Percentiles rank a stretch among this genome's conserved stretches.
Conservation (phyloP, 345 rosid genomes). For the Turritis glabra region DNA sequence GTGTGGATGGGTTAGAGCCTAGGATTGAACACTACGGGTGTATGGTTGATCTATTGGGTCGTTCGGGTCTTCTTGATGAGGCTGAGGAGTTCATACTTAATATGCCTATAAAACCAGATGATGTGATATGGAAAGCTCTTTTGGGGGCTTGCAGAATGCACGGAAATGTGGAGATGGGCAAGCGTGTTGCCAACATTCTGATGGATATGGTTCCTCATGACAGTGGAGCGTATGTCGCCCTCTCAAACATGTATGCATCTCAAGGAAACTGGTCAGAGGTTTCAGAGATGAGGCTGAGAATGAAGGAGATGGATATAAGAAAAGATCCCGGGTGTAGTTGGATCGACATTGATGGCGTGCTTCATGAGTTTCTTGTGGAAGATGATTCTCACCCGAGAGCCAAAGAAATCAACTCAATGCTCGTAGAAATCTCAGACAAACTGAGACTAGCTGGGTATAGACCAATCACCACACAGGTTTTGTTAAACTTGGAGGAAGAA, state of each 20-base stretch:
- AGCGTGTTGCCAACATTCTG: constrained; percentile 50
- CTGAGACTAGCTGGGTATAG: constrained; percentile 52
- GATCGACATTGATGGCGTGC: constrained; percentile 60
- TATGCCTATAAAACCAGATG: constrained; percentile 62
- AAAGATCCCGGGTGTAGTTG: constrained; percentile 82
- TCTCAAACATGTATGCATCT: constrained; percentile 67
- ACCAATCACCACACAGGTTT: constrained; percentile 54
- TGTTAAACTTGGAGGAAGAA: constrained; percentile 58
- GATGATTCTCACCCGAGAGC: constrained; percentile 63
- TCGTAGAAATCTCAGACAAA: constrained; percentile 47
- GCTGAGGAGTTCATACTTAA: constrained; percentile 61
- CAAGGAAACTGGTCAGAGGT: constrained; percentile 64
- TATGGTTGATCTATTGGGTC: constrained; percentile 74
- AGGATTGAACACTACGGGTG: constrained; percentile 76
- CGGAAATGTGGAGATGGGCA: constrained; percentile 55
- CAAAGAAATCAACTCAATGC: constrained; percentile 51
- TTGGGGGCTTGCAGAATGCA: constrained; percentile 69
- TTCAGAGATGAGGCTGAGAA: constrained; percentile 56
- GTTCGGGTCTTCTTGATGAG: constrained; percentile 58
- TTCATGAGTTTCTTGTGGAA: constrained; percentile 68
- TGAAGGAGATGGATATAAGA: constrained; percentile 66
- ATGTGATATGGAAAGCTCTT: constrained; percentile 68
- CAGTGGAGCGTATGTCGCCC: constrained; percentile 69
- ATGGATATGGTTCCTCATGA: constrained; percentile 63
- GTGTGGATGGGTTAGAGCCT: constrained; percentile 53